phyloP scores from a whole-genome alignment of 2,329 filamentous ascomycete genomes.

The Nigrograna mackinnonii region DNA sequence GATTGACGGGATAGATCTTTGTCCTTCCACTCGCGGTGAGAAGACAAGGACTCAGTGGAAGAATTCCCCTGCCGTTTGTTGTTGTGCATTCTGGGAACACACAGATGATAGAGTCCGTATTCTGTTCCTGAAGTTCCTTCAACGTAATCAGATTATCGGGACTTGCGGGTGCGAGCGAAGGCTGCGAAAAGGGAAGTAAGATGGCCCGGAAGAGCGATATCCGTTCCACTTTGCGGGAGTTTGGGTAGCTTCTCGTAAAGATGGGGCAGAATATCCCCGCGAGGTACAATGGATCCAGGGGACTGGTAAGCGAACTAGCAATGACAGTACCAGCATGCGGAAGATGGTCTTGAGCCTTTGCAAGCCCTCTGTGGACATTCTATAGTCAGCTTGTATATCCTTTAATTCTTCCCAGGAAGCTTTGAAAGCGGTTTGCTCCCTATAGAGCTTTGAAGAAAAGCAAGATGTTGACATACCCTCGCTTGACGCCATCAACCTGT shows the following conservation, averaged over 20 bases:
- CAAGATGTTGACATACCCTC: constrained; percentile 63
- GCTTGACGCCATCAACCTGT: constrained; percentile 95
- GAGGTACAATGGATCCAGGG: constrained; percentile 90
- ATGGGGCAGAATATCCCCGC: constrained; percentile 95
- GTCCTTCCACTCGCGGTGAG: constrained; percentile 67
- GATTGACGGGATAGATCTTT: constrained; percentile 86
- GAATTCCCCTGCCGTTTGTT: constrained; percentile 87
- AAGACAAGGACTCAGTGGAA: constrained; percentile 80
- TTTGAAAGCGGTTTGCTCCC: too few relatives aligned
- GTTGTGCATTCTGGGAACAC: constrained; percentile 95
- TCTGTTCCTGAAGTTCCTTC: constrained; percentile 60
- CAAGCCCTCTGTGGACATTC: constrained; percentile 17
- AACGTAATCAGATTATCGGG: constrained; percentile 40
- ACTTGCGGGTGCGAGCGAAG: constrained; percentile 43
- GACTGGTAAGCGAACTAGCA: constrained; percentile 87
- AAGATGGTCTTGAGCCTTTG: constrained; percentile 58
- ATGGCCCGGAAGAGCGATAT: constrained; percentile 79
- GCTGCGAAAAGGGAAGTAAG: constrained; percentile 68
- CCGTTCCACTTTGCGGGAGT: constrained; percentile 71
- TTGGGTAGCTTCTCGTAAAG: constrained; percentile 84
- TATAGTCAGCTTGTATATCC: neutral
- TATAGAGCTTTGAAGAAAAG: neutral
- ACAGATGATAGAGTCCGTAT: constrained; percentile 77
- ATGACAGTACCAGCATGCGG: constrained; percentile 82
- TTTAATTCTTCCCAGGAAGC: too few relatives aligned